Evolutionary conservation across 495 filamentous ascomycete genomes (phyloP).

Genomic region (Recurvomyces mirabilis): DNA sequence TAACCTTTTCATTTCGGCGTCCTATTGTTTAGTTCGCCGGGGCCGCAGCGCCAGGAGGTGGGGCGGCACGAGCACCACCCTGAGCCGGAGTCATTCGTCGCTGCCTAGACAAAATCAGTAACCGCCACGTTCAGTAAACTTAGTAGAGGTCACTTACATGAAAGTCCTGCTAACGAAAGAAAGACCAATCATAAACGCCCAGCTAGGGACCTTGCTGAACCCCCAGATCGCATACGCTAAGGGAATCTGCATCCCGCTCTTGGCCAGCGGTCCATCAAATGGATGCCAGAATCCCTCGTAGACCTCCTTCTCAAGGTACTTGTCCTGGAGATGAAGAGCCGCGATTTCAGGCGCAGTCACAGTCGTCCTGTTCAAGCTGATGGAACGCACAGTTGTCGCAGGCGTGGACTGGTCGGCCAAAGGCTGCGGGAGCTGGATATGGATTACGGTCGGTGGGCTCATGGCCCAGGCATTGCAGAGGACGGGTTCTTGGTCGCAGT

Average conservation of each 20-base stretch:
- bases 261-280: slow-evolving; percentile 58
- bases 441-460: slow-evolving; percentile 57
- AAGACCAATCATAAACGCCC: slow-evolving; percentile 70
- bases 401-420: slow-evolving; percentile 32
- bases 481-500: slow-evolving; percentile 69
- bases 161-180: slow-evolving; percentile 69
- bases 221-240: slow-evolving; percentile 57
- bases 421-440: slow-evolving; percentile 59
- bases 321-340: slow-evolving; percentile 49
- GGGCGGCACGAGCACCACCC: too few relatives aligned
- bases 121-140: too few relatives aligned
- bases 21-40: too few relatives aligned
- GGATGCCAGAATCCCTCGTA: slow-evolving; percentile 74
- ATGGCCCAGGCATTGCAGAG: slow-evolving; percentile 77
- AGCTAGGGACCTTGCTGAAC: slow-evolving; percentile 49
- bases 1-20: too few relatives aligned
- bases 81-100: not conserved
- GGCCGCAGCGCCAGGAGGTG: too few relatives aligned
- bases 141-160: too few relatives aligned
- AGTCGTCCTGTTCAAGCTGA: slow-evolving; percentile 30
- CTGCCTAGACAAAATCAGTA: slow-evolving; percentile 1
- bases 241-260: slow-evolving; percentile 51
- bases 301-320: slow-evolving; percentile 41
- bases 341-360: slow-evolving; percentile 27
- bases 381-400: slow-evolving; percentile 26